phyloP scores from a whole-genome alignment of 1,284 basidiomycete species.

The Mycena citricolor region DNA sequence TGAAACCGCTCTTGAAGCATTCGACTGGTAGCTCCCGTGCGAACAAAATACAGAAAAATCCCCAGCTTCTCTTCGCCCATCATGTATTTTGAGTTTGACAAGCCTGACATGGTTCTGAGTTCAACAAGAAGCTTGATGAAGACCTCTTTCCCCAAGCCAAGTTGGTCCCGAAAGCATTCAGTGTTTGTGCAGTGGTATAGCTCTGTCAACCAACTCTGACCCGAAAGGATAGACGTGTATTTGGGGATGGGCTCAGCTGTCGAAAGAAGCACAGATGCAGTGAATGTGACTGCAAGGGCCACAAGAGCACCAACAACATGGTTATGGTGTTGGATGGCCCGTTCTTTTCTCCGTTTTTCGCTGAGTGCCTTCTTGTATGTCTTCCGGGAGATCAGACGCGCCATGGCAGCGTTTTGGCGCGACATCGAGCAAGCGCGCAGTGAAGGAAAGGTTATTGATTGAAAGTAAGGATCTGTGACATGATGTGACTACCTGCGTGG shows the following conservation, averaged over 20 bases:
- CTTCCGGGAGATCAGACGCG: too few relatives aligned
- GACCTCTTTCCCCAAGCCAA: constrained; percentile 25
- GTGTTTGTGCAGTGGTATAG: constrained; percentile 24
- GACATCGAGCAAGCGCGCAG: too few relatives aligned
- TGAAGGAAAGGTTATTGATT: too few relatives aligned
- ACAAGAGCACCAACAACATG: too few relatives aligned
- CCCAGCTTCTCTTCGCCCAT: constrained; percentile 27
- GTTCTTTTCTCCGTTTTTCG: too few relatives aligned
- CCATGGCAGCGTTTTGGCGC: too few relatives aligned
- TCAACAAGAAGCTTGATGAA: constrained; percentile 21
- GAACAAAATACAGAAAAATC: constrained; percentile 26
- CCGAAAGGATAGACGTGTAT: constrained; percentile 22
- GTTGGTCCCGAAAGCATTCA: constrained; percentile 14
- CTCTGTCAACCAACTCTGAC: constrained; percentile 25
- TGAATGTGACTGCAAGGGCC: too few relatives aligned
- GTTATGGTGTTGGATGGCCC: too few relatives aligned
- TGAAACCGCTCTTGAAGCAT: constrained; percentile 28
- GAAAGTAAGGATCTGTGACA: too few relatives aligned
- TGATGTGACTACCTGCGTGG: too few relatives aligned
- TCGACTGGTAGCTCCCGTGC: constrained; percentile 18
- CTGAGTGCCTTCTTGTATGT: too few relatives aligned
- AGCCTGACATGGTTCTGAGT: constrained; percentile 9
- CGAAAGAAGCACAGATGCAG: too few relatives aligned
- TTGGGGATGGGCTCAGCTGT: constrained; percentile 4
- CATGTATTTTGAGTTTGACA: constrained; percentile 20